phyloP scores from a whole-genome alignment of 2,329 filamentous ascomycete species.

The Pseudopithomyces maydicus region DNA sequence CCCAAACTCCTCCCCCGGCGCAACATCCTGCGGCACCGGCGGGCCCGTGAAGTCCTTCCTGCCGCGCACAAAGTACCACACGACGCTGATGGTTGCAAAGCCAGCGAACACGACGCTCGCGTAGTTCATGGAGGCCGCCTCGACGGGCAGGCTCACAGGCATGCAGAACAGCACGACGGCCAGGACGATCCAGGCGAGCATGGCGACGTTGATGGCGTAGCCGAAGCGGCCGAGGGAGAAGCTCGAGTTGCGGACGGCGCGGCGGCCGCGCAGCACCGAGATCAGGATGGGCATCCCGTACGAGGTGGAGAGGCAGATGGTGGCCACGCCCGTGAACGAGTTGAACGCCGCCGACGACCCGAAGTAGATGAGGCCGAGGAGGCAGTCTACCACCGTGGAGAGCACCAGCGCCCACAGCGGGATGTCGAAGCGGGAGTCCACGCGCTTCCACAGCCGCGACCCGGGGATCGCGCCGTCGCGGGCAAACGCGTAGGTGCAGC shows the following conservation, averaged over 20 bases:
- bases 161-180: slow-evolving; percentile 78
- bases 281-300: slow-evolving; percentile 79
- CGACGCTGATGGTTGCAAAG: slow-evolving; percentile 42
- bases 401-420: slow-evolving; percentile 72
- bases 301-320: slow-evolving; percentile 75
- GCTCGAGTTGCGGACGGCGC: slow-evolving; percentile 66
- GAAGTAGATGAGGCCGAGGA: slow-evolving; percentile 80
- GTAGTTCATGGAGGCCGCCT: slow-evolving; percentile 51
- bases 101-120: slow-evolving; percentile 49
- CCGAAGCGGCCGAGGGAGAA: slow-evolving; percentile 74
- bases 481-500: slow-evolving; percentile 78
- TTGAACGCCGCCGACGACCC: slow-evolving; percentile 78
- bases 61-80: slow-evolving; percentile 45
- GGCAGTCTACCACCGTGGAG: slow-evolving; percentile 69
- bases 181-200: slow-evolving; percentile 72
- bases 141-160: slow-evolving; percentile 57
- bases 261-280: slow-evolving; percentile 68
- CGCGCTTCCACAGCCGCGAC: slow-evolving; percentile 67
- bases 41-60: slow-evolving; percentile 46
- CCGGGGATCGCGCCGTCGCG: slow-evolving; percentile 76
- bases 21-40: slow-evolving; percentile 42
- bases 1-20: slow-evolving; percentile 38
- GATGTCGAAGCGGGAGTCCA: slow-evolving; percentile 69
- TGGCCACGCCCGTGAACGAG: slow-evolving; percentile 79
- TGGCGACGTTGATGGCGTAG: slow-evolving; percentile 68